These are phyloP conservation scores for Kluyveromyces nonfermentans DNA, from an alignment of 805 yeast genomes.

Conservation along the genomic window DNA sequence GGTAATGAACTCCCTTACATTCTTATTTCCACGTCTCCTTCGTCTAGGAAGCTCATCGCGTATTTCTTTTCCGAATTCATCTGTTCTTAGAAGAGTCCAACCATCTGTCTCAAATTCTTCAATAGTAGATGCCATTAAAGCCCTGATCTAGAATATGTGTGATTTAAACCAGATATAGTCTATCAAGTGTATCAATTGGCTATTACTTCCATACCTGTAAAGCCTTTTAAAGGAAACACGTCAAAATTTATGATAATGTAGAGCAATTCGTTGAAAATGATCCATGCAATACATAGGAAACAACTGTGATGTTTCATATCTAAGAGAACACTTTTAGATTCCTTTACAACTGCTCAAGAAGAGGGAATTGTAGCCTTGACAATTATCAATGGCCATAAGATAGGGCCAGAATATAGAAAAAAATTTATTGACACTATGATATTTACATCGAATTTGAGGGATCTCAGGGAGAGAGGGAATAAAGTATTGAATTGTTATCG, in stretches of 20 bases:
- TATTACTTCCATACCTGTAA: too few relatives aligned
- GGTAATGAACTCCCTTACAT: conserved; percentile 10
- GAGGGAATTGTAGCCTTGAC: too few relatives aligned
- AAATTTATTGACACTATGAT: neutral
- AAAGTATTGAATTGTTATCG: conserved; percentile 11
- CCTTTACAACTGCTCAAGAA: too few relatives aligned
- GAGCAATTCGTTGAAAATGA: neutral
- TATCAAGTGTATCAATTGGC: too few relatives aligned
- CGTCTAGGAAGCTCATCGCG: conserved; percentile 13
- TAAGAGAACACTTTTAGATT: neutral
- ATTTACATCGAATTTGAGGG: neutral
- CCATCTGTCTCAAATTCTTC: conserved; percentile 10
- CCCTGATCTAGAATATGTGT: neutral
- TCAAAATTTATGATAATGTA: neutral
- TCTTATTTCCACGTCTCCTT: conserved; percentile 11
- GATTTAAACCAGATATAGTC: too few relatives aligned
- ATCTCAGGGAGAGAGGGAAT: neutral
- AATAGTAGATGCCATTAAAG: conserved; percentile 1
- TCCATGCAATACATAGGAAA: too few relatives aligned
- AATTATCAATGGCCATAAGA: too few relatives aligned
- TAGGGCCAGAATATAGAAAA: too few relatives aligned
- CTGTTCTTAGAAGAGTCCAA: conserved; percentile 24
- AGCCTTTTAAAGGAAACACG: neutral
- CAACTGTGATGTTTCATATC: neutral
- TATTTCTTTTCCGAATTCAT: conserved; percentile 19